phyloP scores from a whole-genome alignment of 2,329 filamentous ascomycete species.

The Plectosphaerella plurivora region DNA sequence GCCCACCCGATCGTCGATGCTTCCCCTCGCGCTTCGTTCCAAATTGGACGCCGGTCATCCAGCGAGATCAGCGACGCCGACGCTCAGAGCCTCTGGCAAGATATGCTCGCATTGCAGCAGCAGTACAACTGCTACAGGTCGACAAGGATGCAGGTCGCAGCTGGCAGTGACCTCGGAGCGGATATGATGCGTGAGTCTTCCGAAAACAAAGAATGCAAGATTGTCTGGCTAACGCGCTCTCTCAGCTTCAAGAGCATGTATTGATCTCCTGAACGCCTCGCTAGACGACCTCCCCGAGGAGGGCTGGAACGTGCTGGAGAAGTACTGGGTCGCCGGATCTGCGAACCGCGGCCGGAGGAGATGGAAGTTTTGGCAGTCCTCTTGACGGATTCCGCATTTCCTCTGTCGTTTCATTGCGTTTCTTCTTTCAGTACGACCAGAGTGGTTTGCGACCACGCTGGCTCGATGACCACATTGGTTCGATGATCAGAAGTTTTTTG shows the following conservation, averaged over 20 bases:
- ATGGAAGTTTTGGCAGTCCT: conserved; percentile 14
- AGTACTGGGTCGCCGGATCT: conserved; percentile 9
- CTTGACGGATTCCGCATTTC: conserved; percentile 1
- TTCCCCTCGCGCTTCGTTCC: background rate
- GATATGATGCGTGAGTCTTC: conserved; percentile 12
- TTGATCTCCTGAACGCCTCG: conserved; percentile 17
- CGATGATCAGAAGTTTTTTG: too few species aligned
- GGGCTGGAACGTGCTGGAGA: conserved; percentile 14
- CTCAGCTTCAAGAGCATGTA: conserved; percentile 15
- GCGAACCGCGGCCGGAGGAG: conserved; percentile 9
- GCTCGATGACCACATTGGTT: background rate
- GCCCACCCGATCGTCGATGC: background rate
- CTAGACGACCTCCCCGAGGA: conserved; percentile 16
- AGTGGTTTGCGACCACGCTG: background rate
- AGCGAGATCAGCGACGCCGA: background rate
- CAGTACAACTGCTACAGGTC: conserved; percentile 14
- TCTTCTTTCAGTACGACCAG: background rate
- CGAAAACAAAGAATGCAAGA: background rate
- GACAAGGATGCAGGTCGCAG: conserved; percentile 13
- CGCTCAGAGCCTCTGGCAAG: conserved; percentile 10
- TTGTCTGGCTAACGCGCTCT: background rate
- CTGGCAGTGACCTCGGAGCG: conserved; percentile 7
- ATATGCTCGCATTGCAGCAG: conserved; percentile 13
- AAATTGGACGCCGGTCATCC: background rate
- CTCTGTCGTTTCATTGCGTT: background rate